Evolutionary conservation across 1,284 basidiomycete genomes (phyloP), one percentile per base, ranked within the genome.

Genomic region (Paramarasmius palmivorus): DNA sequence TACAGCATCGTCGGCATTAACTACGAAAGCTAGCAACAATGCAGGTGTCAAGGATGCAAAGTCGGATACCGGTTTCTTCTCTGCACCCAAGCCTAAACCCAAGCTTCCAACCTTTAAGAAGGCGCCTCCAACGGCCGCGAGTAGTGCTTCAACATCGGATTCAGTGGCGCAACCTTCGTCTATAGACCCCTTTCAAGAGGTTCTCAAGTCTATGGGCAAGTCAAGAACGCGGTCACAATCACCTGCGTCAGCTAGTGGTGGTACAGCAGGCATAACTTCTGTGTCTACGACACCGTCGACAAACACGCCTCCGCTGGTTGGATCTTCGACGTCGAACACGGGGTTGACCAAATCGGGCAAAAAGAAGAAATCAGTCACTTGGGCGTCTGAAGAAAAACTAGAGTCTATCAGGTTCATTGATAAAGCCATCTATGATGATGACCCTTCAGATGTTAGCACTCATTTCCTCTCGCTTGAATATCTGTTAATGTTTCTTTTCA

Each of bases 11-110:
- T 19, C 26, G 12, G 76, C 73, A 57, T 70, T 75, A 20, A 42
- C 67, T 2, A 71, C 71, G 36, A 57, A 75, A 2, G 73, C 77
- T 0, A 12, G 7, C 12, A 12, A 12, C 12, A 12, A 12, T 32
- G 29, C 29, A 6, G 29, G 29, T 12, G 78, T 82, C 49, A 90
- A 90, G 67, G 87, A 87, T 59, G 86, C 88, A 15, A 88, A 90
- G 69, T 84, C 88, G 14, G 90, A 92, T 66, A 86, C 85, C 37
- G 90, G 88, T 1, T 92, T 92, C 70, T 92, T 92, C 69, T 91
- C 89, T 50, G 85, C 86, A 39, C 86, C 89, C 6, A 91, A 91
- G 65, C 79, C 84, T n/a, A 91, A 90, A 64, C 81, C 86, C 37
- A 88, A 84, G 67, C 73, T 92, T 23, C 90, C 89, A 6, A 88